Percentiles rank a stretch among this genome's conserved stretches.
These are phyloP conservation scores for Phascolomyces articulosus DNA, from an alignment of 371 early-diverging fungal species.

Conservation along the genomic window DNA sequence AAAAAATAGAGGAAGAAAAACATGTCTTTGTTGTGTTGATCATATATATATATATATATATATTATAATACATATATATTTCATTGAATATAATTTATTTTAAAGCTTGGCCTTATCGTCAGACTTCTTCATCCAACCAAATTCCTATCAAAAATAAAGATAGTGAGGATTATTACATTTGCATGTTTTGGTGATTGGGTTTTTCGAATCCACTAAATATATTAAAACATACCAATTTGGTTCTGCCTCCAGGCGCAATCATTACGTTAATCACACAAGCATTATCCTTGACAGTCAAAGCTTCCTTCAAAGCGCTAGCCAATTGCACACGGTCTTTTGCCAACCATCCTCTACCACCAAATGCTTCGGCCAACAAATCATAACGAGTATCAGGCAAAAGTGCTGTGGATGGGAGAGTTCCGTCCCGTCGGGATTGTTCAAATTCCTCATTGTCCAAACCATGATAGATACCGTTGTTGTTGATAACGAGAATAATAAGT, in stretches of 20 bases:
- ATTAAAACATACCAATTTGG: conserved; percentile 33
- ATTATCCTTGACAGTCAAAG: conserved; percentile 40
- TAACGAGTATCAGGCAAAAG: conserved; percentile 70
- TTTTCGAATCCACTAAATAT: too few species aligned
- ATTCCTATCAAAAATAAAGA: conserved; percentile 14
- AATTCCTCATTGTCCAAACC: conserved; percentile 59
- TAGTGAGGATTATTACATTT: too few species aligned
- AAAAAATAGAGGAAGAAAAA: too few species aligned
- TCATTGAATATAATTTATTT: neutral
- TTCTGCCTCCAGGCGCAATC: conserved; percentile 55
- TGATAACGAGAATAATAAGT: conserved; percentile 73
- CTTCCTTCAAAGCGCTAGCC: conserved; percentile 52
- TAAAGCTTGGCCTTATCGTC: conserved; percentile 19
- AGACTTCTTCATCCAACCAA: conserved; percentile 25
- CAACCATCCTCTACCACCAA: conserved; percentile 71
- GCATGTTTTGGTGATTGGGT: too few species aligned
- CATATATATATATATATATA: neutral
- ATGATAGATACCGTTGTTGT: conserved; percentile 83
- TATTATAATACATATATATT: neutral
- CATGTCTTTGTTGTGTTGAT: neutral
- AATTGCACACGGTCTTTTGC: conserved; percentile 66
- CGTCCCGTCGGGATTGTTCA: conserved; percentile 27
- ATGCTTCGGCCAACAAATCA: conserved; percentile 66
- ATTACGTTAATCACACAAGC: conserved; percentile 54
- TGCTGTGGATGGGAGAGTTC: conserved; percentile 64